Conservation (phyloP, 2,329 filamentous ascomycete genomes). For the Penicillium vulpinum region DNA sequence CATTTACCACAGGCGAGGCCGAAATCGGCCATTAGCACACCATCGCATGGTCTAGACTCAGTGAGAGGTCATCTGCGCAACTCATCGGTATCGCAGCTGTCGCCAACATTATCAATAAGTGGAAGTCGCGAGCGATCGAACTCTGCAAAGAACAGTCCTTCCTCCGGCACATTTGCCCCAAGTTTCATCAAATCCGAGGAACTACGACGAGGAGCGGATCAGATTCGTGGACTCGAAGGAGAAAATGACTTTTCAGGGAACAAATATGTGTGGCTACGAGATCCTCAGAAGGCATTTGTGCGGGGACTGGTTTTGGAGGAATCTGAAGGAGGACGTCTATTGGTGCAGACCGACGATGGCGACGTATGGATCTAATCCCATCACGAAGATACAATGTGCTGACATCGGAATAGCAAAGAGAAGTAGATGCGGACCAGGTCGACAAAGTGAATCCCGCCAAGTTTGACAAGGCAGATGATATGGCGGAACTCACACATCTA, state of each 20-base stretch:
- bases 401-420: constrained; percentile 66
- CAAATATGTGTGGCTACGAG: constrained; percentile 95
- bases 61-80: constrained; percentile 64
- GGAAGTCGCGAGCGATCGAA: constrained; percentile 53
- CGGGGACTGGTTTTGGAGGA: constrained; percentile 92
- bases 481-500: constrained; percentile 96
- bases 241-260: constrained; percentile 99
- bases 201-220: constrained; percentile 58
- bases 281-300: constrained; percentile 82
- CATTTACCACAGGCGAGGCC: constrained; percentile 53
- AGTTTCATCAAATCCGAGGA: constrained; percentile 93
- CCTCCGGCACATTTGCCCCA: constrained; percentile 85
- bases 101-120: constrained; percentile 46
- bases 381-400: constrained; percentile 13
- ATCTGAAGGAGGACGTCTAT: constrained; percentile 63
- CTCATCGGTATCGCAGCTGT: constrained; percentile 65
- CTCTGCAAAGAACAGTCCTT: constrained; percentile 64
- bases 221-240: constrained; percentile 76
- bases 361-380: constrained; percentile 58
- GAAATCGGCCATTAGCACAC: constrained; percentile 72
- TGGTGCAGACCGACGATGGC: constrained; percentile 93
- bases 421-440: constrained; percentile 80
- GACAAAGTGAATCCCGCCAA: constrained; percentile 99
- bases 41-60: constrained; percentile 49
- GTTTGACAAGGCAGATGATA: constrained; percentile 98